Percentiles rank a stretch among this genome's conserved stretches.
Conservation (phyloP, 495 filamentous ascomycete species). For the Penicillium angulare region DNA sequence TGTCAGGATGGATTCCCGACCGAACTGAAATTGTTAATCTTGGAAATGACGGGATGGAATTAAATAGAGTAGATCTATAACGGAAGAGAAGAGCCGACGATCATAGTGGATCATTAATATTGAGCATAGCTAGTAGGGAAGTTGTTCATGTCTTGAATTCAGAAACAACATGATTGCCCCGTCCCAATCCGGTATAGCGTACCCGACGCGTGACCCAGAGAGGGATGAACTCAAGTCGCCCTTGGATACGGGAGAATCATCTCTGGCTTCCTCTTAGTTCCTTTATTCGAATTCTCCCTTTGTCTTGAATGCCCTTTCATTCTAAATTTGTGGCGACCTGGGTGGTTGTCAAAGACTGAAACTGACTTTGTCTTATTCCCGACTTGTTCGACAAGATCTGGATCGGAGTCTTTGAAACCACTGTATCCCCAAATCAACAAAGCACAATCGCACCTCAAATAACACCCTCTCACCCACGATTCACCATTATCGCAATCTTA, state of each 20-base stretch:
- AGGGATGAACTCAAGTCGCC: conserved; percentile 32
- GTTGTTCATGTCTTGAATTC: too few species aligned
- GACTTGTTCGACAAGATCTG: too few species aligned
- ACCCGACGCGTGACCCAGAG: conserved; percentile 44
- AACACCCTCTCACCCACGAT: conserved; percentile 1
- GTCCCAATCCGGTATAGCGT: conserved; percentile 35
- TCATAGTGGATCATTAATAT: conserved; percentile 1
- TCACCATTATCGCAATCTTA: background rate
- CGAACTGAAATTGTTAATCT: conserved; percentile 1
- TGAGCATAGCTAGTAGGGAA: too few species aligned
- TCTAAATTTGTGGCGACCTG: too few species aligned
- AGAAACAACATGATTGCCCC: too few species aligned
- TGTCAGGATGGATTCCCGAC: conserved; percentile 6
- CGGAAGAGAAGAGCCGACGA: background rate
- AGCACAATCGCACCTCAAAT: background rate
- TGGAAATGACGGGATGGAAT: too few species aligned
- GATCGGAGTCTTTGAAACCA: background rate
- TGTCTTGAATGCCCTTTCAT: conserved; percentile 24
- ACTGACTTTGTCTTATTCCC: too few species aligned
- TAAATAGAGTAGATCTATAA: too few species aligned
- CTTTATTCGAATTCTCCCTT: conserved; percentile 11
- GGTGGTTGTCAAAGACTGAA: too few species aligned
- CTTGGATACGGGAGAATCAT: too few species aligned
- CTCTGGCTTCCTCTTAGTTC: too few species aligned
- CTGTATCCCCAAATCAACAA: background rate